Conservation (phyloP, 129 eudicot species). For the Rutidosis leptorrhynchoides region DNA sequence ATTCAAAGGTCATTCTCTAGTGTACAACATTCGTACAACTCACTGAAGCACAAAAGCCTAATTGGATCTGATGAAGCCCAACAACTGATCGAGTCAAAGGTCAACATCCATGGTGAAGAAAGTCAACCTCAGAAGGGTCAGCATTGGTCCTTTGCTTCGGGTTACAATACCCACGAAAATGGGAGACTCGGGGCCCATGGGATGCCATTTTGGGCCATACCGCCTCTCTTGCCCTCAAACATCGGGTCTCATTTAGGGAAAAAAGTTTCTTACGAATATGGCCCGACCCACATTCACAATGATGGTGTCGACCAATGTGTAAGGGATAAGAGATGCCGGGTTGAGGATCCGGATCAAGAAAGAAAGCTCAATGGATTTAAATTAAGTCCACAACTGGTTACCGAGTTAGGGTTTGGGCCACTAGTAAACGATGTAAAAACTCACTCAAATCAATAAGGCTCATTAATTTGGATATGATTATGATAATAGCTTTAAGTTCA, state of each 20-base stretch:
- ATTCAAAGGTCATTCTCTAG: slow-evolving; percentile 54
- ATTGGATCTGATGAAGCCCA: slow-evolving; percentile 36
- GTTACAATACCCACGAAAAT: slow-evolving; percentile 39
- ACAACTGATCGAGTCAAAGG: slow-evolving; percentile 37
- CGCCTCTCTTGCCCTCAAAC: slow-evolving; percentile 64
- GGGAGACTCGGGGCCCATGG: slow-evolving; percentile 21
- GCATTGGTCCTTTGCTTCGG: slow-evolving; percentile 41
- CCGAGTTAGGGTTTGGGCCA: slow-evolving; percentile 41
- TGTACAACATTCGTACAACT: slow-evolving; percentile 36
- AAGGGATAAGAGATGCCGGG: slow-evolving; percentile 24
- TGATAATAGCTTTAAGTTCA: too few relatives aligned
- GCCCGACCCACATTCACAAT: background rate
- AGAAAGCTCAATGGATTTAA: slow-evolving; percentile 22
- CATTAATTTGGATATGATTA: slow-evolving; percentile 16
- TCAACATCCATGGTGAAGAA: slow-evolving; percentile 29
- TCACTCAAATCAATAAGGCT: slow-evolving; percentile 24
- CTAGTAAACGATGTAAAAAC: slow-evolving; percentile 38
- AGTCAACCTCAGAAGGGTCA: slow-evolving; percentile 29
- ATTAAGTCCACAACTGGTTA: slow-evolving; percentile 10
- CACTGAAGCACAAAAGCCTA: slow-evolving; percentile 20
- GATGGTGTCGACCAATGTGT: slow-evolving; percentile 15
- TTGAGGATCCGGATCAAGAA: slow-evolving; percentile 27
- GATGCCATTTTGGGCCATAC: slow-evolving; percentile 52
- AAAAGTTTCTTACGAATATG: slow-evolving; percentile 12
- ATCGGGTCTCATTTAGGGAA: slow-evolving; percentile 38